Base-by-base conservation (phyloP, 371 early-diverging fungal genomes). In the Syncephalastrum sp. region DNA sequence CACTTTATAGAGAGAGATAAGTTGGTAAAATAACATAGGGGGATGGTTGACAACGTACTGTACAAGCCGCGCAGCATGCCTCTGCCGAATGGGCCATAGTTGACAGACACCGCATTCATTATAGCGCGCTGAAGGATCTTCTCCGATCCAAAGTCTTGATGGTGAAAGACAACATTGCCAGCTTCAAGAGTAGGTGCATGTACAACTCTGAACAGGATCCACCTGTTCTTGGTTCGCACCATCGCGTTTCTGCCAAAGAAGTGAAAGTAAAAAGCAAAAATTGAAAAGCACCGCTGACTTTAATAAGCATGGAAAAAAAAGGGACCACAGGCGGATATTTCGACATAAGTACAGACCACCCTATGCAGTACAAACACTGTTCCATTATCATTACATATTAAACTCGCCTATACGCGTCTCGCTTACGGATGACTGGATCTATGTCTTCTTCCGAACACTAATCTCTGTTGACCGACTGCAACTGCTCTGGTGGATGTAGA, bases 141-240 rank as follows among this genome's bases (percentile, higher is more conserved):
- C 41, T 24, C 70, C 71, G 5, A 56, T 52, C 16, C 70, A 17
- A 24, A 54, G 47, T n/a, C 70, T 53, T 7, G 60, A 49, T 5
- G 60, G 64, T 16, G 67, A 48, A 67, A 68, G 3, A 59, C 54
- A 21, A 69, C 66, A 43, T 64, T 50, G 10, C 56, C 64, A 47
- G 68, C 33, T 12, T 67, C 56, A 25, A 75, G 47, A 5, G 64
- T 45, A n/a, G 75, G 75, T 61, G 68, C 78, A 33, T 72, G 59
- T 1, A 64, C 63, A n/a, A 78, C 48, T 46, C 75, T 69, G 53
- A 78, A 75, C 43, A 75, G 46, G n/a, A 75, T 56, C 79, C 79
- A 78, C 33, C 79, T 69, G 56, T 65, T 62, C 61, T 78, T 78
- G 54, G 70, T 64, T 29, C 79, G 67, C 14, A 78, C 79, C 77